Conservation (phyloP, 2,329 filamentous ascomycete species). For the Phyllosticta capitalensis region DNA sequence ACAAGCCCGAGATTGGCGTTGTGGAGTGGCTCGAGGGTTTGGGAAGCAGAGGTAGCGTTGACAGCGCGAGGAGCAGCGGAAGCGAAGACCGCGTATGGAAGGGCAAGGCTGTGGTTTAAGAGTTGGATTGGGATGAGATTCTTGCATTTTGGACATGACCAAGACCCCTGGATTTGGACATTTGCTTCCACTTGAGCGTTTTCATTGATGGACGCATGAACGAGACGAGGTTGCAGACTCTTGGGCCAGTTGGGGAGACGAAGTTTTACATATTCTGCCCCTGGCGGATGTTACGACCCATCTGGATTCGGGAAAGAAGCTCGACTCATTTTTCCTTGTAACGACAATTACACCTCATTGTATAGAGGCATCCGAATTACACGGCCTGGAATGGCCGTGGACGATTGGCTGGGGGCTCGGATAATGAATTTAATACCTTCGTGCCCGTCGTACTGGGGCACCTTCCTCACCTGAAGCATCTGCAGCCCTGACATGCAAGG, state of each 20-base stretch:
- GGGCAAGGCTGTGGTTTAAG: background rate
- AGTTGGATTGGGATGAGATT: background rate
- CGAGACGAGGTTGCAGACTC: background rate
- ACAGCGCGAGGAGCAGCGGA: background rate
- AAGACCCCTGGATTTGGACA: background rate
- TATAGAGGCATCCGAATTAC: background rate
- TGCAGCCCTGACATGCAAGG: background rate
- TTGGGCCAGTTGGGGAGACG: too few relatives aligned
- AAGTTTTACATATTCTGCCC: too few relatives aligned
- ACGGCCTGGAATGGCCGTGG: background rate
- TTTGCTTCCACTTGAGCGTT: background rate
- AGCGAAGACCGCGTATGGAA: background rate
- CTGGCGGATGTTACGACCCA: too few relatives aligned
- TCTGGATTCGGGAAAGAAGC: too few relatives aligned
- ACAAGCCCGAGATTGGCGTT: constrained; percentile 43
- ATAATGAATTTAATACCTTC: background rate
- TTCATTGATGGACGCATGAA: background rate
- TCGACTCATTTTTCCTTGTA: too few relatives aligned
- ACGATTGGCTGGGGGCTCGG: background rate
- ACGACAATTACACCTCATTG: too few relatives aligned
- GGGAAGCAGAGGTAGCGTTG: background rate
- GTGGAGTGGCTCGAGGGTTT: background rate
- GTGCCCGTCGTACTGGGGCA: background rate
- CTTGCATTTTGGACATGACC: background rate
- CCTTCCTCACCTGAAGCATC: background rate